phyloP scores from a whole-genome alignment of 768 basidiomycete species.

The Strobilomyces confusus region DNA sequence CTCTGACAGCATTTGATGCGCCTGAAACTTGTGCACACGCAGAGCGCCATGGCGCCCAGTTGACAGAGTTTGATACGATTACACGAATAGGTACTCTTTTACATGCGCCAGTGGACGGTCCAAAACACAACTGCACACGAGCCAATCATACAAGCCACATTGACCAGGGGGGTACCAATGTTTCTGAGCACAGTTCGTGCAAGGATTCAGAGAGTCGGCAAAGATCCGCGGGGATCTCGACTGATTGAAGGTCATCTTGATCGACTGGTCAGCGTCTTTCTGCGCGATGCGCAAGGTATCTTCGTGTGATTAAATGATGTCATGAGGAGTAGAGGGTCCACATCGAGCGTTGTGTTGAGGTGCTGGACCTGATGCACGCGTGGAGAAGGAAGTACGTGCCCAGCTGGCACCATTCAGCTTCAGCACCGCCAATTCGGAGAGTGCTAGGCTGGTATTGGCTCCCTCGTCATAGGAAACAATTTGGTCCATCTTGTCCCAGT shows the following conservation, averaged over 20 bases:
- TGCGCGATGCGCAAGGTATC: conserved; percentile 96
- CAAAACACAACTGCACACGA: conserved; percentile 85
- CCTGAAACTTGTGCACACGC: conserved; percentile 5
- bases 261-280: conserved; percentile 94
- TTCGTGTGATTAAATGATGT: conserved; percentile 97
- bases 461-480: conserved; percentile 74
- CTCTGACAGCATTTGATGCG: conserved; percentile 36
- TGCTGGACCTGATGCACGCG: conserved; percentile 74
- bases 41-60: conserved; percentile 61
- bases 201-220: conserved; percentile 84
- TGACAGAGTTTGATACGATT: conserved; percentile 99
- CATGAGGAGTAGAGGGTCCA: conserved; percentile 97
- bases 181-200: conserved; percentile 73
- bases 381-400: conserved; percentile 20
- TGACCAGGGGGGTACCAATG: conserved; percentile 98
- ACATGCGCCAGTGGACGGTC: conserved; percentile 87
- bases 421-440: conserved; percentile 92
- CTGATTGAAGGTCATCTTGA: conserved; percentile 91
- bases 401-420: conserved; percentile 93
- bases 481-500: conserved; percentile 89
- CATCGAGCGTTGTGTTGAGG: conserved; percentile 77
- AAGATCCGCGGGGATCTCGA: conserved; percentile 91
- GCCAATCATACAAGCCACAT: conserved; percentile 92
- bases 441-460: conserved; percentile 55
- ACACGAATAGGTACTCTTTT: conserved; percentile 95